These are phyloP conservation scores for Rhazya stricta DNA, from an alignment of 257 asterid species.

Conservation along the genomic window DNA sequence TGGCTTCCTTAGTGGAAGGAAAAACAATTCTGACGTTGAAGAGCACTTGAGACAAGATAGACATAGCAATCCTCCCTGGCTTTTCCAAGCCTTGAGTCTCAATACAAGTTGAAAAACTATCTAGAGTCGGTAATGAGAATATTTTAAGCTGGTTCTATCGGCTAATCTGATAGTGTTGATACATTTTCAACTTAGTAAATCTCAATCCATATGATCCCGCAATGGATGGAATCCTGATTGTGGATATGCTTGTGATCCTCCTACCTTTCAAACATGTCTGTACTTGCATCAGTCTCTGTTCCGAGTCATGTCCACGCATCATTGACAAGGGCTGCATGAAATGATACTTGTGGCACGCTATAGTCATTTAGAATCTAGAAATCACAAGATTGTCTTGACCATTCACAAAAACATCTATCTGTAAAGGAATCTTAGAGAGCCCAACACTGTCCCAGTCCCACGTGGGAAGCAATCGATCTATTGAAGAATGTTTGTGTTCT, in stretches of 20 bases:
- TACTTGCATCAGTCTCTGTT: background rate
- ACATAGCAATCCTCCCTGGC: constrained; percentile 64
- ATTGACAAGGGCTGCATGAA: background rate
- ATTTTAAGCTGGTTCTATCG: constrained; percentile 10
- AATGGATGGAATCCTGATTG: constrained; percentile 5
- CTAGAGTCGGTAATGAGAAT: constrained; percentile 13
- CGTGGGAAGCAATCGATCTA: constrained; percentile 18
- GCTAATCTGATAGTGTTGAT: constrained; percentile 5
- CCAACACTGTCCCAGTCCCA: constrained; percentile 43
- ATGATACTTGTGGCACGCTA: constrained; percentile 11
- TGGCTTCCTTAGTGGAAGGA: constrained; percentile 19
- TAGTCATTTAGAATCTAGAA: constrained; percentile 10
- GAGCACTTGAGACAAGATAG: constrained; percentile 46
- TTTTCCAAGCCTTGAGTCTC: constrained; percentile 65
- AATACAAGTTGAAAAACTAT: constrained; percentile 43
- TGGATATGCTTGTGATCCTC: constrained; percentile 4
- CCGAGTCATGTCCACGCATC: constrained; percentile 4
- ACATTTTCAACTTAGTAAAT: constrained; percentile 1
- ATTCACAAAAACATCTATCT: constrained; percentile 21
- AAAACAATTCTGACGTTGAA: constrained; percentile 24
- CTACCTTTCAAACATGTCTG: background rate
- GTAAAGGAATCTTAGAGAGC: constrained; percentile 29
- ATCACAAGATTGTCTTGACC: constrained; percentile 22
- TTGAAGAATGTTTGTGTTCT: background rate
- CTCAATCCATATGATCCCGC: background rate